A percentile compares a stretch with the other conserved stretches of the same genome.
These are phyloP conservation scores for Apium graveolens DNA, from an alignment of 129 eudicot genomes.

Conservation along the genomic window DNA sequence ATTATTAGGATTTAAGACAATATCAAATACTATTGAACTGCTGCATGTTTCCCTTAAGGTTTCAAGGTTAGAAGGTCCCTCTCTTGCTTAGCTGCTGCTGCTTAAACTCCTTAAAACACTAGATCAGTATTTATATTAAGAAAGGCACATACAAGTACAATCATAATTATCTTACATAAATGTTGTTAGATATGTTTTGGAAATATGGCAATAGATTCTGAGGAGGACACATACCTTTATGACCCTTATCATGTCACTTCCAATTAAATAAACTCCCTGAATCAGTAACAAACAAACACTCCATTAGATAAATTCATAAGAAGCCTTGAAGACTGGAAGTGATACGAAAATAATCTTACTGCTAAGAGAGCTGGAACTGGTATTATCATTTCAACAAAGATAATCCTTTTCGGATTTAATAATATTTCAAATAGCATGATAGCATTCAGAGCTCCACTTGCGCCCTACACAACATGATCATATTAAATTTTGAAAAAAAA, in stretches of 20 bases:
- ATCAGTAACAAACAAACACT: slow-evolving; percentile 11
- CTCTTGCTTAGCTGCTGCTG: background rate
- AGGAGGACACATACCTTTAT: slow-evolving; percentile 47
- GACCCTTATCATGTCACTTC: slow-evolving; percentile 56
- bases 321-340: background rate
- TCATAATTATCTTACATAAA: background rate
- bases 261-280: slow-evolving; percentile 73
- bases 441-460: slow-evolving; percentile 91
- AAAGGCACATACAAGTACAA: background rate
- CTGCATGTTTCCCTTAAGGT: background rate
- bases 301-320: background rate
- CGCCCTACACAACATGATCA: slow-evolving; percentile 43
- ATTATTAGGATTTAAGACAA: background rate
- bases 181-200: background rate
- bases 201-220: background rate
- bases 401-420: slow-evolving; percentile 49
- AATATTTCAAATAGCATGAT: slow-evolving; percentile 82
- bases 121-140: background rate
- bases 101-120: background rate
- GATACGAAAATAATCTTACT: slow-evolving; percentile 32
- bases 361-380: slow-evolving; percentile 84
- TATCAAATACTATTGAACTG: no score
- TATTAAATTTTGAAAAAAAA: background rate
- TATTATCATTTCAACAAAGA: slow-evolving; percentile 51
- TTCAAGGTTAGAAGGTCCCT: background rate